Evolutionary conservation across 2,329 filamentous ascomycete species (phyloP).

Genomic region (Aureobasidium sp.): DNA sequence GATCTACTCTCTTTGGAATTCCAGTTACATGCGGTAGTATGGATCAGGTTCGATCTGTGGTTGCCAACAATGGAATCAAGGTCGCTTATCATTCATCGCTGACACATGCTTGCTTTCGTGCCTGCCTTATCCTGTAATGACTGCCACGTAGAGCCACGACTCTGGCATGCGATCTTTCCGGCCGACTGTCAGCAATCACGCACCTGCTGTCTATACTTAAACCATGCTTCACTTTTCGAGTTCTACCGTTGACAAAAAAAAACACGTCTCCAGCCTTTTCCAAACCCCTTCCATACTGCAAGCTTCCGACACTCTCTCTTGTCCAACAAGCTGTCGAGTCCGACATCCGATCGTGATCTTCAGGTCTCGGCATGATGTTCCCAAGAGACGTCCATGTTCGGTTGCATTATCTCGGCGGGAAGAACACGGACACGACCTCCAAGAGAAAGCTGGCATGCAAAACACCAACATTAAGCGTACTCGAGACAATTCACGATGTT

Average conservation of each 20-base stretch:
- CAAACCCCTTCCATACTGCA: background rate
- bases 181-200: background rate
- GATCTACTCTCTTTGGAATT: background rate
- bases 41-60: background rate
- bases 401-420: conserved; percentile 18
- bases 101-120: background rate
- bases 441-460: background rate
- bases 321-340: background rate
- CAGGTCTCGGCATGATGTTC: background rate
- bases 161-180: background rate
- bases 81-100: background rate
- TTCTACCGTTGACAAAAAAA: background rate
- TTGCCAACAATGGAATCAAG: background rate
- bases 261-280: background rate
- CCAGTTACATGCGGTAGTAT: background rate
- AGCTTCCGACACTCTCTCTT: background rate
- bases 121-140: background rate
- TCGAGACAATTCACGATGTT: conserved; percentile 19
- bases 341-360: background rate
- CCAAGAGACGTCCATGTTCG: conserved; percentile 19
- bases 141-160: background rate
- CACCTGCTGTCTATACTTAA: background rate
- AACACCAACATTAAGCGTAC: conserved; percentile 13
- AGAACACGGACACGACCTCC: background rate
- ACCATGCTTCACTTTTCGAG: background rate